Evolutionary conservation across 805 yeast species (phyloP).

Genomic region (Candida hungchunana): DNA sequence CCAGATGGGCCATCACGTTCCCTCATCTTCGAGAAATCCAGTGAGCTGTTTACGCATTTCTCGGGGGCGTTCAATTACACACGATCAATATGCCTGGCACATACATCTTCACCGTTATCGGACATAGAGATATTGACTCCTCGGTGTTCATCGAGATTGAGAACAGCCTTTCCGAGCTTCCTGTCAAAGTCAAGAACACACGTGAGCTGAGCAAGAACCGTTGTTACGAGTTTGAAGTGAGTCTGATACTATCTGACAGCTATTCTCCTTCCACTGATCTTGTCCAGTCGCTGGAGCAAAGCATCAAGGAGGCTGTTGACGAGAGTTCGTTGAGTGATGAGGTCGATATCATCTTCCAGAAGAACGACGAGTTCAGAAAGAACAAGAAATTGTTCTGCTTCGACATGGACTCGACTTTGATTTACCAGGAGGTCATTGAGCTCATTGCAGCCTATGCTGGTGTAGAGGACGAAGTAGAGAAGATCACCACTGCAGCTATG

Average conservation of each 20-base stretch:
- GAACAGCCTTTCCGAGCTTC: conserved; percentile 26
- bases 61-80: too few species aligned
- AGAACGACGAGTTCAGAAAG: conserved; percentile 30
- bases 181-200: conserved; percentile 28
- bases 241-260: conserved; percentile 17
- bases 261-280: conserved; percentile 14
- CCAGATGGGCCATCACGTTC: too few species aligned
- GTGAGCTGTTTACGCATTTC: too few species aligned
- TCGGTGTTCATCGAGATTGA: conserved; percentile 23
- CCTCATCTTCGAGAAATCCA: too few species aligned
- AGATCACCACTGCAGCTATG: conserved; percentile 92
- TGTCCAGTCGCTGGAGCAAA: conserved; percentile 13
- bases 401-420: conserved; percentile 97
- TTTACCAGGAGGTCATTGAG: conserved; percentile 95
- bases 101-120: conserved; percentile 23
- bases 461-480: conserved; percentile 83
- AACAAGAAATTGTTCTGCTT: conserved; percentile 65
- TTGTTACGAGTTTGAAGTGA: conserved; percentile 35
- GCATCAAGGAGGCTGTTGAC: conserved; percentile 11
- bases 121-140: conserved; percentile 20
- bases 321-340: conserved; percentile 22
- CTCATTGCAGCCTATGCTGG: conserved; percentile 91
- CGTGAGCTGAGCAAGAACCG: conserved; percentile 30
- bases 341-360: conserved; percentile 43
- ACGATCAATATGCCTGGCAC: too few species aligned